phyloP scores from a whole-genome alignment of 768 basidiomycete species.

The Leucocoprinus leucothites region DNA sequence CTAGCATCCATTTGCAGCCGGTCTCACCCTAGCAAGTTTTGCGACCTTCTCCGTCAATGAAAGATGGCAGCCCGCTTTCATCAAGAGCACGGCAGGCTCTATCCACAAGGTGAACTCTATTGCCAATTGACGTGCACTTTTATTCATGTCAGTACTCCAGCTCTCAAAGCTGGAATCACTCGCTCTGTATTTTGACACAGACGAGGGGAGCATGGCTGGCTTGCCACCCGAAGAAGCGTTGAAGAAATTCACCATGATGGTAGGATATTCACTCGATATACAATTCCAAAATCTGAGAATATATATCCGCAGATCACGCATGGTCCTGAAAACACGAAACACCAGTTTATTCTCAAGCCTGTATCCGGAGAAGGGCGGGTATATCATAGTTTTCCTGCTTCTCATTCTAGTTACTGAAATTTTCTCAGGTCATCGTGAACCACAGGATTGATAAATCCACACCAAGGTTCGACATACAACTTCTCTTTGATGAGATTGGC shows the following conservation, averaged over 20 bases:
- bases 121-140: neutral
- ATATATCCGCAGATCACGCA: constrained; percentile 36
- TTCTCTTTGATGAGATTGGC: constrained; percentile 91
- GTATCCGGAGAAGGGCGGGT: constrained; percentile 94
- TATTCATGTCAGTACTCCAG: constrained; percentile 33
- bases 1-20: constrained; percentile 93
- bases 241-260: constrained; percentile 72
- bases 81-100: constrained; percentile 81
- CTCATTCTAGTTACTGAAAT: constrained; percentile 6
- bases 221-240: constrained; percentile 62
- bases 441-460: constrained; percentile 68
- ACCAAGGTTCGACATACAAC: constrained; percentile 83
- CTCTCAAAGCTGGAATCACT: constrained; percentile 84
- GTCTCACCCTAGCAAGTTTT: constrained; percentile 84
- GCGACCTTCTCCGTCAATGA: constrained; percentile 87
- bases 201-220: constrained; percentile 75
- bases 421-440: constrained; percentile 73
- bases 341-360: constrained; percentile 94
- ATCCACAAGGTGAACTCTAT: constrained; percentile 73
- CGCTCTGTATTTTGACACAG: constrained; percentile 94
- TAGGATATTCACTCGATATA: constrained; percentile 23
- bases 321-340: constrained; percentile 49
- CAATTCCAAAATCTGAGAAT: neutral
- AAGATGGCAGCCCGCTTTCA: constrained; percentile 87
- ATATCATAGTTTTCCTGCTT: constrained; percentile 14